A percentile compares a stretch with the other conserved stretches of the same genome.
These are phyloP conservation scores for Sungouiella thailandica DNA, from an alignment of 805 yeast genomes.

Conservation along the genomic window DNA sequence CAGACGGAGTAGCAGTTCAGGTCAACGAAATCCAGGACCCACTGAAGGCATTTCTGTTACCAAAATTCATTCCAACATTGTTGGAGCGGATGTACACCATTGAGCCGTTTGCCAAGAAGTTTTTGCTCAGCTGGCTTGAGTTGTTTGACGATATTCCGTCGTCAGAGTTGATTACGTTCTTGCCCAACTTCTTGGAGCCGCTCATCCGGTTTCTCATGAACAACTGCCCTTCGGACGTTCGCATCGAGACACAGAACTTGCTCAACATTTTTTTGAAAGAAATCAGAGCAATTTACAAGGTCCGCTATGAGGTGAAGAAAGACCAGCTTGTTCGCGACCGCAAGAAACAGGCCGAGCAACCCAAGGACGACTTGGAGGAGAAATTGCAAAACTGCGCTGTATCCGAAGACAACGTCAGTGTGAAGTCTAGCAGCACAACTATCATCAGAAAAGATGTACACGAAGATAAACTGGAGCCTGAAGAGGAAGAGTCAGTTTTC, in stretches of 20 bases:
- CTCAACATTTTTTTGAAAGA: constrained; percentile 74
- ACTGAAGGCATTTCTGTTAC: constrained; percentile 71
- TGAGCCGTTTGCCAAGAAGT: constrained; percentile 89
- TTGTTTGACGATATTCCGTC: constrained; percentile 92
- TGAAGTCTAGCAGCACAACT: constrained; percentile 23
- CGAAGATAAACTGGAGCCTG: constrained; percentile 5
- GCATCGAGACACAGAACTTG: constrained; percentile 77
- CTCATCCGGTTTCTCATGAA: constrained; percentile 68
- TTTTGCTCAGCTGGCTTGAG: constrained; percentile 89
- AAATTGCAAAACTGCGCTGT: constrained; percentile 6
- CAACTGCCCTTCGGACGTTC: constrained; percentile 80
- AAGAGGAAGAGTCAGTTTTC: constrained; percentile 22
- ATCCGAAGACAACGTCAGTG: constrained; percentile 20
- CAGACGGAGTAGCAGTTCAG: constrained; percentile 56
- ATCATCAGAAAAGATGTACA: constrained; percentile 13
- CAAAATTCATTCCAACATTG: constrained; percentile 85
- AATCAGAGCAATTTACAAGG: constrained; percentile 67
- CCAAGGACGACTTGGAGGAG: constrained; percentile 2
- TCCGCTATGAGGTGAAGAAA: constrained; percentile 48
- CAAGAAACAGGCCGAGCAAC: neutral
- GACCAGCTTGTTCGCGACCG: constrained; percentile 16
- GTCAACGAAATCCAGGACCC: constrained; percentile 55
- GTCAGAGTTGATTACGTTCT: constrained; percentile 75
- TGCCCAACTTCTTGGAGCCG: constrained; percentile 88
- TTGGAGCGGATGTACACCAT: constrained; percentile 88